Percentiles rank a stretch among this genome's conserved stretches.
These are phyloP conservation scores for Dothideomycetidae sp. DNA, from an alignment of 2,329 filamentous ascomycete species.

Conservation along the genomic window DNA sequence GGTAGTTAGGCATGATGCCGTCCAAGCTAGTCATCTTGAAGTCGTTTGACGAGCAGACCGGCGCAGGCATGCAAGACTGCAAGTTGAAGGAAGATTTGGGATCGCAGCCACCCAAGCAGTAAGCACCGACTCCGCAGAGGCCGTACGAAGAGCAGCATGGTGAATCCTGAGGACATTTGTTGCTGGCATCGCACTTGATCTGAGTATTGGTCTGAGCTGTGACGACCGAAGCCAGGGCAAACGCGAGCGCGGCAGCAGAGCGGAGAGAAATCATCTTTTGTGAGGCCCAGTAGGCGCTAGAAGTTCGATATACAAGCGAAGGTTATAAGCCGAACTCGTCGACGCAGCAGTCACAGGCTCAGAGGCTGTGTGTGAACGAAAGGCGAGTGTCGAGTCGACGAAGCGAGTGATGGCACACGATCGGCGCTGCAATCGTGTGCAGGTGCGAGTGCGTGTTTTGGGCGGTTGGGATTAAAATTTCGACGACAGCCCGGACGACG, in stretches of 20 bases:
- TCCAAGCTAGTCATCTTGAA: constrained; percentile 63
- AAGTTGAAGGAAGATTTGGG: constrained; percentile 69
- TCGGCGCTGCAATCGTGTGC: no score
- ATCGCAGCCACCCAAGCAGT: constrained; percentile 91
- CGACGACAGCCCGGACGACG: no score
- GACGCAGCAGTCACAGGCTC: no score
- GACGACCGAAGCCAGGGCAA: constrained; percentile 20
- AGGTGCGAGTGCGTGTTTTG: no score
- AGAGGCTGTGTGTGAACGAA: constrained; percentile 3
- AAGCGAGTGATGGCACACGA: constrained; percentile 1
- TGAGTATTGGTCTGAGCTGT: constrained; percentile 16
- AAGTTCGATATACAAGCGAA: no score
- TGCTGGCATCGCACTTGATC: constrained; percentile 19
- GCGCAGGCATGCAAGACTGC: constrained; percentile 71
- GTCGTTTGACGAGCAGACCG: constrained; percentile 61
- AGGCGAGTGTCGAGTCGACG: constrained; percentile 1
- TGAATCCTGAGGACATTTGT: constrained; percentile 19
- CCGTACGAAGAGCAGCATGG: constrained; percentile 51
- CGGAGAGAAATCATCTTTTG: constrained; percentile 15
- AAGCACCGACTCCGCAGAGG: constrained; percentile 77
- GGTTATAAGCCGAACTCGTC: no score
- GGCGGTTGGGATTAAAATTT: no score
- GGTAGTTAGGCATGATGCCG: constrained; percentile 53
- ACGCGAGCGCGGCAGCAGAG: constrained; percentile 14
- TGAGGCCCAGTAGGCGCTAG: no score